Base-by-base conservation (phyloP, 306 rosid species). In the Oxytropis ochrocephala region DNA sequence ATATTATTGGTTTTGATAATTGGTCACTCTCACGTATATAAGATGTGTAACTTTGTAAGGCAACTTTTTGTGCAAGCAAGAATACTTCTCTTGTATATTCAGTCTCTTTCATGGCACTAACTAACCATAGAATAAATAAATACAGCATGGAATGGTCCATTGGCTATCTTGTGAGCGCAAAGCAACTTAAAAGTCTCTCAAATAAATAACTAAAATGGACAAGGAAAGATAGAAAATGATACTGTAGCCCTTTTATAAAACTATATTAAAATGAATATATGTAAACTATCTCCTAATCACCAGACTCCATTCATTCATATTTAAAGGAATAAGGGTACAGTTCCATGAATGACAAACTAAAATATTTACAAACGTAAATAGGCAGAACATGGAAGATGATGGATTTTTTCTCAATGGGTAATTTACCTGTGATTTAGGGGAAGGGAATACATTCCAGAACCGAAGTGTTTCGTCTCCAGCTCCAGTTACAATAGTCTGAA, bases 401-500 rank as follows among this genome's bases (percentile, higher is more conserved):
- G 38, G 29, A 10, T 19, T 67, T 11, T 29, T 70, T 5, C 55
- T 16, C 64, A 61, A 13, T 47, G 72, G 71, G 50, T 38, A 51
- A 50, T 60, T 87, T 91, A 91, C 99, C 95, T 95, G 95, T 46
- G 99, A 95, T 80, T 95, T 95, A 33, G 97, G 97, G 66, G 96
- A 91, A 60, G 97, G 99, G 62, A 95, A 95, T 39, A 95, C 97
- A 41, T 91, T 91, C 99, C 99, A 95, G 77, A 91, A 95, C 81
- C 97, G 85, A 14, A 91, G 97, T 11, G 99, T 95, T 80, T 95
- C 99, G 71, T 95, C 99, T 69, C 99, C 99, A n/a, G 97, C 99
- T 72, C 99, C 99, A 1, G 99, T 95, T 69, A 95, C 99, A 75
- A 95, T 89, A 44, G 96, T 95, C 99, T 95, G 89, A 79, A 83